phyloP scores from a whole-genome alignment of 306 rosid species.

The Casuarina glauca region DNA sequence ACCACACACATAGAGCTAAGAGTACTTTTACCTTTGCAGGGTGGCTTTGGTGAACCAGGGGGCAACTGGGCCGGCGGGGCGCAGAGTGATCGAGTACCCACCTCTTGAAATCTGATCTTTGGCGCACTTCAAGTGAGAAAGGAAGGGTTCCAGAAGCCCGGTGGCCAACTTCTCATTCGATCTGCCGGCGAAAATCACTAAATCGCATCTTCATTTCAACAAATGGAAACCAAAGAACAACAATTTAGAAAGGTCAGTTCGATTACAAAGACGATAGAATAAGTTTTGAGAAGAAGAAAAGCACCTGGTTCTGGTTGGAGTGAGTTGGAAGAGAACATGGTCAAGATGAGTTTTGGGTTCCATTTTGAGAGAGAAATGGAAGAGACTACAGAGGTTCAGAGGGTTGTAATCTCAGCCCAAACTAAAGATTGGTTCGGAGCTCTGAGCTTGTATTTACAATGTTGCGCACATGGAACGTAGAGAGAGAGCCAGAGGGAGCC shows the following conservation, averaged over 20 bases:
- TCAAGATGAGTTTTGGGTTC: slow-evolving; percentile 80
- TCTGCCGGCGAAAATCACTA: slow-evolving; percentile 63
- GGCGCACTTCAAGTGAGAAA: slow-evolving; percentile 73
- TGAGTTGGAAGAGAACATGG: slow-evolving; percentile 94
- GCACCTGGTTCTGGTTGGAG: slow-evolving; percentile 97
- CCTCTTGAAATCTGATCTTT: slow-evolving; percentile 98
- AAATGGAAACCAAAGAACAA: slow-evolving; percentile 16
- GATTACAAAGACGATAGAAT: slow-evolving; percentile 14
- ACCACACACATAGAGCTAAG: neutral
- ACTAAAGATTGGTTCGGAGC: slow-evolving; percentile 13
- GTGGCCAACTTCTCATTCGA: slow-evolving; percentile 82
- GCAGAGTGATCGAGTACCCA: slow-evolving; percentile 86
- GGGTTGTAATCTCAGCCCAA: slow-evolving; percentile 27
- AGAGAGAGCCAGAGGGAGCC: slow-evolving; percentile 35
- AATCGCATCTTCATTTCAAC: slow-evolving; percentile 75
- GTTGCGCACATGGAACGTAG: slow-evolving; percentile 39
- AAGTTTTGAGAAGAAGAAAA: slow-evolving; percentile 1
- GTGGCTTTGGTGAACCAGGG: slow-evolving; percentile 98
- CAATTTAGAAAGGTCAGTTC: slow-evolving; percentile 15
- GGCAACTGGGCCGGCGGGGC: slow-evolving; percentile 52
- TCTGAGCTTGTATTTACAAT: slow-evolving; percentile 14
- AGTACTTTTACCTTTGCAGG: slow-evolving; percentile 63
- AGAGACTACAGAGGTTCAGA: slow-evolving; percentile 23
- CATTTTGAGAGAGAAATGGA: slow-evolving; percentile 45
- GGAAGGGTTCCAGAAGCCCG: slow-evolving; percentile 86